These are phyloP conservation scores for Trametes maxima DNA, from an alignment of 768 basidiomycete species.

Conservation along the genomic window DNA sequence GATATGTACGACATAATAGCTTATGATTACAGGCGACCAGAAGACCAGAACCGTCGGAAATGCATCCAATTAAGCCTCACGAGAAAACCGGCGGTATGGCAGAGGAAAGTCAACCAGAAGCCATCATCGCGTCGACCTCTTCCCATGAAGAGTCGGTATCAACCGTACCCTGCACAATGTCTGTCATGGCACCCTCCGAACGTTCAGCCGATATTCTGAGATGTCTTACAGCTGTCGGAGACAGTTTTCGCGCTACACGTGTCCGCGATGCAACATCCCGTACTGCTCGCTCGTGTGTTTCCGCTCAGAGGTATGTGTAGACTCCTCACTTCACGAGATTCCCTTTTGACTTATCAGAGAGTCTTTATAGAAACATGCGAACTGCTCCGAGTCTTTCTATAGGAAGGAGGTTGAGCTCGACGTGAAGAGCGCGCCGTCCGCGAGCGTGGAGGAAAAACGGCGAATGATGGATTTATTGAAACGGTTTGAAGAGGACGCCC, in stretches of 20 bases:
- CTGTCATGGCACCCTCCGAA: background rate
- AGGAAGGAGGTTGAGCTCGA: slow-evolving; percentile 70
- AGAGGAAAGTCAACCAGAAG: background rate
- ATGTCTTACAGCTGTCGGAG: slow-evolving; percentile 59
- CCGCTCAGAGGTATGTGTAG: slow-evolving; percentile 59
- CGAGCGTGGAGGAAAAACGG: slow-evolving; percentile 55
- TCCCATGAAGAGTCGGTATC: slow-evolving; percentile 18
- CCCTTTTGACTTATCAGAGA: background rate
- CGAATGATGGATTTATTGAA: slow-evolving; percentile 73
- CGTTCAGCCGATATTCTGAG: slow-evolving; percentile 1
- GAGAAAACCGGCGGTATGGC: background rate
- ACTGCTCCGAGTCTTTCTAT: slow-evolving; percentile 85
- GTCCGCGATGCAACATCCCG: slow-evolving; percentile 76
- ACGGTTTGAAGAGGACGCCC: slow-evolving; percentile 67
- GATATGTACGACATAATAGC: too few relatives aligned
- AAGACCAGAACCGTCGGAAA: too few relatives aligned
- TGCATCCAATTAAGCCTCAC: too few relatives aligned
- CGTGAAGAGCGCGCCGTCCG: slow-evolving; percentile 57
- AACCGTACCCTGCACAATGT: slow-evolving; percentile 30
- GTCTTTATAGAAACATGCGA: slow-evolving; percentile 53
- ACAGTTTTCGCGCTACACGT: slow-evolving; percentile 79
- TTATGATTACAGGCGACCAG: too few relatives aligned
- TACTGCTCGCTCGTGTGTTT: slow-evolving; percentile 86
- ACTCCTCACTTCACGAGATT: background rate
- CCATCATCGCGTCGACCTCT: slow-evolving; percentile 14